Evolutionary conservation across 1,284 basidiomycete species (phyloP), one percentile per base, ranked within the genome.

Genomic region (Xerocomus minutiporus): DNA sequence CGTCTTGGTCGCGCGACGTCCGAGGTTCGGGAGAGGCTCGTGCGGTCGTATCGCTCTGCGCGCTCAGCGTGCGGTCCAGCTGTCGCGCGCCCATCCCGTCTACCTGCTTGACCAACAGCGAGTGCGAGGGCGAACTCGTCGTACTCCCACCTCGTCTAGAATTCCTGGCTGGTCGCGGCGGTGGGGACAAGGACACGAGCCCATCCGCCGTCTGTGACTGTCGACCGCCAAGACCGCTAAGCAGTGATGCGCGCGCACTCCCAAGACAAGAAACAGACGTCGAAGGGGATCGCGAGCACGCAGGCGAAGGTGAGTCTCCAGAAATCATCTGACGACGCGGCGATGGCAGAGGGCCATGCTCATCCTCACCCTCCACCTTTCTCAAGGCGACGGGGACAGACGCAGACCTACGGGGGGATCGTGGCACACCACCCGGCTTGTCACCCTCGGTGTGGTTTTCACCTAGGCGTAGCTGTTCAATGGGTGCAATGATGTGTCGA

Each of bases 401-500:
- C 3, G 32, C 46, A 13, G 54, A 45, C 49, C 58, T 55, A 48
- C 55, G 59, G 6, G 64, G 53, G 6, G 60, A 65, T 35, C 43
- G 52, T 0, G 57, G 38, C 9, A 43, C 17, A 2, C 17, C 29
- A 8, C 29, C 38, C 5, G 49, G 28, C 5, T 53, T 52, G 5
- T 11, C n/a, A 29, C 36, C 2, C 39, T 52, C 48, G 55, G 29
- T 52, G 43, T 61, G 57, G 36, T 46, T 43, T 20, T 65, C 55
- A 9, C 66, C 61, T 32, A 74, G 62, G 15, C 70, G 70, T 12
- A 68, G 61, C 8, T 83, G 68, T 58, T 83, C 79, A 17, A 69
- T 71, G 0, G 81, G 81, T 3, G 80, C 67, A 11, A 83, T 61
- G 59, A 83, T 84, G 54, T 78, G 76, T 52, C 75, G 74, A 12